A percentile compares a stretch with the other conserved stretches of the same genome.
Evolutionary conservation across 2,329 filamentous ascomycete genomes (phyloP).

Genomic region (Cercospora nicotianae): DNA sequence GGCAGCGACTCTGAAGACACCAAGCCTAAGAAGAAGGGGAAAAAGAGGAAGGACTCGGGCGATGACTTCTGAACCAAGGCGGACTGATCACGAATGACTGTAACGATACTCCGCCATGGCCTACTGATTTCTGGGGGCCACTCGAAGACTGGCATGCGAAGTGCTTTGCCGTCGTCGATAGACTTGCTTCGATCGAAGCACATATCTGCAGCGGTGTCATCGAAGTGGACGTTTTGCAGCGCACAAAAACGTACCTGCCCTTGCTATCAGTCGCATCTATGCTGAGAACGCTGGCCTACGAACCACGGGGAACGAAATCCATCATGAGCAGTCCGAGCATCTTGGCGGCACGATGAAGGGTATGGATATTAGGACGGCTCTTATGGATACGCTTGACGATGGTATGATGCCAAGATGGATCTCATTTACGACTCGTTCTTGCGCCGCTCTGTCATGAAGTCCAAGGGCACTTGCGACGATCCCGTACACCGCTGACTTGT

Average conservation of each 20-base stretch:
- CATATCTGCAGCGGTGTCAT: not conserved
- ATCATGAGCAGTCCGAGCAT: not conserved
- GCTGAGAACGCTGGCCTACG: not conserved
- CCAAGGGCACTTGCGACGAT: not conserved
- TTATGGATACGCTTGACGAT: not conserved
- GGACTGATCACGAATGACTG: not conserved
- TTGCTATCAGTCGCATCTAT: not conserved
- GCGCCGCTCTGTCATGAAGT: not conserved
- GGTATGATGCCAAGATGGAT: not conserved
- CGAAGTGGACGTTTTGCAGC: not conserved
- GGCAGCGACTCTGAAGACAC: conserved; percentile 34
- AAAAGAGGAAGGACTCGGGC: conserved; percentile 34
- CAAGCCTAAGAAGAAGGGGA: conserved; percentile 29
- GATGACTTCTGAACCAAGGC: conserved; percentile 30
- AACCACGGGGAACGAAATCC: not conserved
- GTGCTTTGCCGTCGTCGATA: not conserved
- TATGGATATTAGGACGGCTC: not conserved
- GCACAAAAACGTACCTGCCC: not conserved
- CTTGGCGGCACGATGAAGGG: not conserved
- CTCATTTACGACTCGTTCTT: not conserved
- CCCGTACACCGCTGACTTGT: not conserved
- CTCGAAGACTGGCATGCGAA: not conserved
- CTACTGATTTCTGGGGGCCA: not conserved
- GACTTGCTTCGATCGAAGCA: not conserved
- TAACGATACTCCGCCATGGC: not conserved